A percentile compares a stretch with the other conserved stretches of the same genome.
Evolutionary conservation across 768 basidiomycete species (phyloP).

Genomic region (Coprinopsis strossmayeri): DNA sequence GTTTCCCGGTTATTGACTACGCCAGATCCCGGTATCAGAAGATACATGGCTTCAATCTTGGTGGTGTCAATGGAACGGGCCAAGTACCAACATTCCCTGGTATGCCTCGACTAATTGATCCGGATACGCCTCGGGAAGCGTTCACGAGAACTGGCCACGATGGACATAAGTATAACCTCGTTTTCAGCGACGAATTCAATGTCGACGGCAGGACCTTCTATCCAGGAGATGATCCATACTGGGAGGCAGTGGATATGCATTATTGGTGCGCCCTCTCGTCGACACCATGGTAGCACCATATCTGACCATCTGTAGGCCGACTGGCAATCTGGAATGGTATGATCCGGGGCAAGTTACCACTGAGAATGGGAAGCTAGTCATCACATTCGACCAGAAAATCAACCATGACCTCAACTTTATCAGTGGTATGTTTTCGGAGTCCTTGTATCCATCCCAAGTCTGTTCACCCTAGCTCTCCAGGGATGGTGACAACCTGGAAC

Average conservation of each 20-base stretch:
- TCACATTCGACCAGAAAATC: constrained; percentile 62
- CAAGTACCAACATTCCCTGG: constrained; percentile 72
- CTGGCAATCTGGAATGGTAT: constrained; percentile 79
- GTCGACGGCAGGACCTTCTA: constrained; percentile 52
- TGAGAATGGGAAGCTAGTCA: constrained; percentile 62
- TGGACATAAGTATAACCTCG: constrained; percentile 69
- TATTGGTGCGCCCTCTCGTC: constrained; percentile 50
- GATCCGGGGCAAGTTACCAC: constrained; percentile 68
- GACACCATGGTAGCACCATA: neutral
- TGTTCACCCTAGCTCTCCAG: constrained; percentile 19
- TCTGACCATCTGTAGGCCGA: constrained; percentile 35
- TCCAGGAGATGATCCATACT: constrained; percentile 71
- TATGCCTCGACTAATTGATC: constrained; percentile 65
- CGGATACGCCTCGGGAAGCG: constrained; percentile 55
- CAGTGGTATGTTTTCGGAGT: constrained; percentile 46
- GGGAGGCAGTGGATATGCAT: constrained; percentile 80
- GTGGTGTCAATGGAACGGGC: constrained; percentile 77
- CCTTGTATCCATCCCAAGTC: constrained; percentile 11
- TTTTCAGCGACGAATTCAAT: constrained; percentile 75
- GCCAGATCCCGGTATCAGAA: constrained; percentile 23
- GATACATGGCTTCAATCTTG: constrained; percentile 65
- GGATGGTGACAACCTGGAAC: constrained; percentile 83
- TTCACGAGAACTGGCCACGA: constrained; percentile 58
- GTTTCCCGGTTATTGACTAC: constrained; percentile 74
- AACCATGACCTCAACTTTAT: constrained; percentile 78